phyloP scores from a whole-genome alignment of 140 eudicot species.

The Anethum foeniculum region DNA sequence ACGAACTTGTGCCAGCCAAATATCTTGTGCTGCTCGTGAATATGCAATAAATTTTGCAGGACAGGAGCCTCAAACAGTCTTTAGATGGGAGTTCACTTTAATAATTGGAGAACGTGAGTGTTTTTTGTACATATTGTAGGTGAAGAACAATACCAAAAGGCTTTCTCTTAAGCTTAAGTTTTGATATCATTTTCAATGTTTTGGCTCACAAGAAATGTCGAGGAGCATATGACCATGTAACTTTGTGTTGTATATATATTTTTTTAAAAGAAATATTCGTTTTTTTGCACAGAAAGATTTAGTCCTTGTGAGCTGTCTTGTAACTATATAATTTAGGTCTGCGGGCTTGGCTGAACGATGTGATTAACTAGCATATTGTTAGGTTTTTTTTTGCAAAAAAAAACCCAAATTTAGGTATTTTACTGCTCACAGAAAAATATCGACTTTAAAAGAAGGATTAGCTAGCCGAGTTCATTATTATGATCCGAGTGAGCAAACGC shows the following conservation, averaged over 20 bases:
- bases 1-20: conserved; percentile 5
- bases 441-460: background rate
- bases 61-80: conserved; percentile 3
- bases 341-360: background rate
- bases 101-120: background rate
- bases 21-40: conserved; percentile 13
- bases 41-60: conserved; percentile 3
- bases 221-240: background rate
- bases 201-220: background rate
- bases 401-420: background rate
- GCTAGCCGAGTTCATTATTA: background rate
- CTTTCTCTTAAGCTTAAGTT: background rate
- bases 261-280: background rate
- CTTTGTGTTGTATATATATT: background rate
- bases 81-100: background rate
- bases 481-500: background rate
- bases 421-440: background rate
- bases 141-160: background rate
- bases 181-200: background rate
- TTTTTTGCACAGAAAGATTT: background rate
- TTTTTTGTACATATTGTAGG: background rate
- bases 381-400: background rate
- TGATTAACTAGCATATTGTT: background rate
- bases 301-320: background rate
- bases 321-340: background rate